Evolutionary conservation across 2,329 filamentous ascomycete genomes (phyloP), one percentile per base, ranked within the genome.

Genomic region (Aureobasidium musti): DNA sequence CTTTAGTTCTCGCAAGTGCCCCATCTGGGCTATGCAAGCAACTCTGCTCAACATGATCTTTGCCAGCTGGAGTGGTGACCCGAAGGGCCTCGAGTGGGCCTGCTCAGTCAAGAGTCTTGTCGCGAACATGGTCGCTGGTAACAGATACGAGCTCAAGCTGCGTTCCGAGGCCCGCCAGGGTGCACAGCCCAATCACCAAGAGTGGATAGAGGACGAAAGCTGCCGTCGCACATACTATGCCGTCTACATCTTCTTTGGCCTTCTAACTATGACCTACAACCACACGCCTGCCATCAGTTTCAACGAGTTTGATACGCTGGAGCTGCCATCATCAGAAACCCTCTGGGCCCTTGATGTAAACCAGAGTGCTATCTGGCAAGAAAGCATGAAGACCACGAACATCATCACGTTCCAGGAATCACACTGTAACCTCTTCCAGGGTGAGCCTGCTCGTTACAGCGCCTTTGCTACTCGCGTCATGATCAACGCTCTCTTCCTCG

Each of bases 21-120:
- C 95, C 4, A 80, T 99, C 17, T 98, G 95, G 94, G 95, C 94
- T 56, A 98, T 98, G 92, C 95, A 99, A 77, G 92, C 91, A 77
- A 96, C 93, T 3, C 82, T 99, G 64, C 83, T 99, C 67, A 99
- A 99, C 83, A 98, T 98, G 95, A 89, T 97, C 71, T 98, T 99
- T 77, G 92, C 95, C 65, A 98, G 93, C 82, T 99, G 95, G 95
- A 98, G 95, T 77, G 95, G 95, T 73, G 95, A 98, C 75, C 90
- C 95, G 41, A 98, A 97, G 79, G 95, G 95, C 43, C 84, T 99
- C 2, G 95, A 99, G 78, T 99, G 95, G 95, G 93, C 95, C 41
- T 98, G 94, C 79, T 98, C 95, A 1, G 98, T 99, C 80, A 98
- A 98, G 86, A 96, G 92, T 82, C 84, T 98, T 45, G 86, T 99